These are phyloP conservation scores for Rhytidhysteron rufulum DNA, from an alignment of 2,329 filamentous ascomycete genomes.

Conservation along the genomic window DNA sequence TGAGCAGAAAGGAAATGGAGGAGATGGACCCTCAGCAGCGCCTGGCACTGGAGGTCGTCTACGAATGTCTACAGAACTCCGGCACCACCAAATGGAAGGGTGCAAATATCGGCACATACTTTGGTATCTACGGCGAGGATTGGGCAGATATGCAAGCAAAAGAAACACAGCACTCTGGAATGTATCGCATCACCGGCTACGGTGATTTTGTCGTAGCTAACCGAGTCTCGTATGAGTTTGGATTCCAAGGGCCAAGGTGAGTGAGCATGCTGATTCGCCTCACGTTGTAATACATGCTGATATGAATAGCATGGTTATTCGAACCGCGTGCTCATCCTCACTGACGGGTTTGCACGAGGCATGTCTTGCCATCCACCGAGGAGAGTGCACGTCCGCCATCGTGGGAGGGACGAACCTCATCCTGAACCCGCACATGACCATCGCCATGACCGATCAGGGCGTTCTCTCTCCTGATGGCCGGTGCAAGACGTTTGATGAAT, in stretches of 20 bases:
- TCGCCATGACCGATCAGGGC: slow-evolving; percentile 30
- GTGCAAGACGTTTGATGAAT: no score
- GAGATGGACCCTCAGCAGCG: slow-evolving; percentile 14
- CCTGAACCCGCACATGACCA: slow-evolving; percentile 24
- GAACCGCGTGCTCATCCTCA: slow-evolving; percentile 40
- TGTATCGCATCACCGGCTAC: slow-evolving; percentile 8
- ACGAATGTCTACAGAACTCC: slow-evolving; percentile 32
- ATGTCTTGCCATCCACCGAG: slow-evolving; percentile 19
- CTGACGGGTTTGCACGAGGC: slow-evolving; percentile 36
- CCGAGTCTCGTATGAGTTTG: slow-evolving; percentile 11
- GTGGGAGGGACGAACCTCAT: slow-evolving; percentile 37
- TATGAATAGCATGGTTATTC: slow-evolving; percentile 6
- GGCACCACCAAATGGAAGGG: slow-evolving; percentile 17
- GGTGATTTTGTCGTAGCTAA: slow-evolving; percentile 11
- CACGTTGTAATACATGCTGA: not conserved
- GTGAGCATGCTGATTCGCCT: not conserved
- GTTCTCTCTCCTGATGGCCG: slow-evolving; percentile 25
- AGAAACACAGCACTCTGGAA: slow-evolving; percentile 1
- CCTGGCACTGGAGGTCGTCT: slow-evolving; percentile 13
- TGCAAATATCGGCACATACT: slow-evolving; percentile 21
- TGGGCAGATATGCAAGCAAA: slow-evolving; percentile 3
- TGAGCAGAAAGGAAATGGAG: slow-evolving; percentile 7
- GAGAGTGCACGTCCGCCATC: slow-evolving; percentile 23
- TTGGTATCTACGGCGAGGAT: slow-evolving; percentile 3
- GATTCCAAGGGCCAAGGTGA: slow-evolving; percentile 11